Base-by-base conservation (phyloP, 2,329 filamentous ascomycete species). In the Helotiales sp. region DNA sequence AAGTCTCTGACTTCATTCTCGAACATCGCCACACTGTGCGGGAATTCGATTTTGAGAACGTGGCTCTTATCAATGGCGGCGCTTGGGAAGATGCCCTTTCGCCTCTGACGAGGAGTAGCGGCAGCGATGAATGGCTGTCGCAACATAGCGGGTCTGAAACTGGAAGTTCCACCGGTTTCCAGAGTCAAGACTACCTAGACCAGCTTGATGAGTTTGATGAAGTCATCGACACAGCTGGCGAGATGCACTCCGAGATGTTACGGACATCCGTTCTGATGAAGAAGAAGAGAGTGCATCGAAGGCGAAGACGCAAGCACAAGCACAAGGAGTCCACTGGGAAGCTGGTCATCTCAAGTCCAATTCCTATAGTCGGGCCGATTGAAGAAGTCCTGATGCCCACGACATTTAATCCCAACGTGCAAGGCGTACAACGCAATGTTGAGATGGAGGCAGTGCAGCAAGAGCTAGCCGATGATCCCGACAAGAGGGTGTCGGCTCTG, bases 21-120 rank as follows among this genome's bases (percentile, higher is more conserved):
- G 81, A 82, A 13, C 92, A 97, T 79, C 85, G 87, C 32, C 81
- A 82, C 64, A 90, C 88, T 0, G 86, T 96, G 54, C 84, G 86
- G 70, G 91, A 95, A 75, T 93, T 95, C 75, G 89, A 93, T 77
- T 93, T 96, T 77, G 89, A 93, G 76, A 89, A 92, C 69, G 89
- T 94, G 20, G 83, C 86, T 32, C 84, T 97, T 50, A 84, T 88
- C 60, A 85, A 86, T 68, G 82, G 82, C 37, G 93, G 91, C 30
- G 90, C 84, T 65, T 97, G 93, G 93, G 91, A 96, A 66, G 90
- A 93, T 32, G 93, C 92, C 0, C 85, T 97, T n/a, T 87, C 88
- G 45, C 91, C 91, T 1, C 81, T 96, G 65, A 87, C 86, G 28
- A 71, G 75, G 75, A 82, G 75, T 58, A 77, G 77, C 76, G 78